Evolutionary conservation across 306 rosid genomes (phyloP), one percentile per base, ranked within the genome.

Genomic region (Arachis hypogaea): DNA sequence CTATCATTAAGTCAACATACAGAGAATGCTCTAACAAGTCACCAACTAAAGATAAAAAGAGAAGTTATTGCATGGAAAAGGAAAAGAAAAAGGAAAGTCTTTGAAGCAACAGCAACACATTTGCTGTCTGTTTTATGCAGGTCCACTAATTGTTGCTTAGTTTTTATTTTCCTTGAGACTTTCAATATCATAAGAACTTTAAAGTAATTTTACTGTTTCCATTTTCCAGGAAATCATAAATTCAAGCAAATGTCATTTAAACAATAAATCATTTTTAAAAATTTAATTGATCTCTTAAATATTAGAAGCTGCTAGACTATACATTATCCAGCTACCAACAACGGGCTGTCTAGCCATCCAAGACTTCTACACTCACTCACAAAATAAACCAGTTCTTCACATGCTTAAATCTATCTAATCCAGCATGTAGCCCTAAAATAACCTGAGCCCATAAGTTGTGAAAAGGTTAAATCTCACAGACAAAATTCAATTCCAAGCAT

Each of bases 21-120:
- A 51, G 14, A 52, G 22, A 57, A 83, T 46, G 66, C 49, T 52
- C 66, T 33, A 72, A 70, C 58, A 58, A 47, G 51, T 81, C 55
- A 59, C 18, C 43, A 66, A 76, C 67, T 46, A 55, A 59, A 72
- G 18, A 81, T 63, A 71, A 6, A 41, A 43, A 38, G 4, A 22
- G 42, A 63, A 49, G 59, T 73, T 9, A 43, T 67, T 67, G 60
- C 59, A 38, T 59, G 78, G 9, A 10, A 10, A 74, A 18, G 18
- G 18, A 18, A 18, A 18, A 18, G 18, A 18, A 18, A 18, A 68
- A 57, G 54, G 28, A 62, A 30, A 6, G 29, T 54, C 56, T 22
- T 16, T 12, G 70, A 16, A 68, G 56, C 52, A 55, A 41, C 14
- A 41, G 33, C 54, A 60, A 58, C 59, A 69, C 60, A 36, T 59